Evolutionary conservation across 192 early-diverging fungal genomes (phyloP).

Genomic region (Chytriomyces sp.): DNA sequence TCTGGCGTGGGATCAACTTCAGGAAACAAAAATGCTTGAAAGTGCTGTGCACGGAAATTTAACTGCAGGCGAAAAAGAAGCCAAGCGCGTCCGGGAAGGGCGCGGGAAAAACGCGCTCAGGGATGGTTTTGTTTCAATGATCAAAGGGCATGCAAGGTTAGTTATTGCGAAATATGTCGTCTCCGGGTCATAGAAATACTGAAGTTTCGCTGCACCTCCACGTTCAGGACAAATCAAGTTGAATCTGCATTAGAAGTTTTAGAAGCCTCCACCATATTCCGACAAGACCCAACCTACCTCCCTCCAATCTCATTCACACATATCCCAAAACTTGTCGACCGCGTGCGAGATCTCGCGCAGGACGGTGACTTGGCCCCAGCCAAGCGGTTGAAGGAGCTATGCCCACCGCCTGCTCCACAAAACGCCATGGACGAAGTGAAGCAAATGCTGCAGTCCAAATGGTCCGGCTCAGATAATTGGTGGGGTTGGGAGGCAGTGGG

Average conservation of each 20-base stretch:
- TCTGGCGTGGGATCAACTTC: slow-evolving; percentile 8
- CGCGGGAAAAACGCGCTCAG: not conserved
- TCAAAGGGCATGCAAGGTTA: slow-evolving; percentile 7
- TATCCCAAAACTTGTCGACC: slow-evolving; percentile 38
- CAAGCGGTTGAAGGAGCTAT: slow-evolving; percentile 42
- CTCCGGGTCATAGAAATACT: too few relatives aligned
- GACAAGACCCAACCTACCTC: slow-evolving; percentile 47
- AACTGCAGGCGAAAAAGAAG: slow-evolving; percentile 13
- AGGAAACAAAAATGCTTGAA: slow-evolving; percentile 10
- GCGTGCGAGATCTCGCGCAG: slow-evolving; percentile 38
- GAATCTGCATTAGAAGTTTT: slow-evolving; percentile 43
- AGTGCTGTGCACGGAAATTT: not conserved
- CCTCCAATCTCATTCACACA: slow-evolving; percentile 41
- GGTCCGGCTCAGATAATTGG: slow-evolving; percentile 38
- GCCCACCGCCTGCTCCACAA: slow-evolving; percentile 41
- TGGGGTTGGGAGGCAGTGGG: slow-evolving; percentile 56
- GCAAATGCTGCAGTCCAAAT: slow-evolving; percentile 37
- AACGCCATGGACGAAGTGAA: slow-evolving; percentile 36
- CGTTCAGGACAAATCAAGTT: slow-evolving; percentile 35
- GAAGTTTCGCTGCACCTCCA: not conserved
- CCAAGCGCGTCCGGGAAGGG: slow-evolving; percentile 5
- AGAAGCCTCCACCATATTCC: slow-evolving; percentile 38
- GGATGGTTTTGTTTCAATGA: slow-evolving; percentile 15
- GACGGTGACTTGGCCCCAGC: slow-evolving; percentile 43
- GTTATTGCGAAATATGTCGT: not conserved